These are phyloP conservation scores for Tetrahymena borealis DNA, from an alignment of 73 alveolate genomes.

Conservation along the genomic window DNA sequence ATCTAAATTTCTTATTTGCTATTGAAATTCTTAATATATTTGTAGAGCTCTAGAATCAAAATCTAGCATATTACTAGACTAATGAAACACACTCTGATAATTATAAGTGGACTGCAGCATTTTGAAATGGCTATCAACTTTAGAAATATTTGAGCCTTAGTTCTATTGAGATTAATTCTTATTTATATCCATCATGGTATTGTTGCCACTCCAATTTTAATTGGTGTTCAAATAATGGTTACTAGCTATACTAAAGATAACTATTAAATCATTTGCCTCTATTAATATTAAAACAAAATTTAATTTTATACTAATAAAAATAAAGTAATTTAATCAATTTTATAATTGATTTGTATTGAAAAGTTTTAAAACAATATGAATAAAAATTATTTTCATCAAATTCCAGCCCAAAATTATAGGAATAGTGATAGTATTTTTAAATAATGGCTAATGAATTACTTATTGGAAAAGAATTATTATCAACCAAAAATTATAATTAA, in stretches of 20 bases:
- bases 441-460: too few species aligned
- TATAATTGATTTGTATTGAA: too few species aligned
- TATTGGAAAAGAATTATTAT: not conserved
- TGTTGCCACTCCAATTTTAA: not conserved
- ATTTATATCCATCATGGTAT: not conserved
- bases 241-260: not conserved
- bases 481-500: not conserved
- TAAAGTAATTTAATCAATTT: too few species aligned
- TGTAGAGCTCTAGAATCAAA: not conserved
- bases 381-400: too few species aligned
- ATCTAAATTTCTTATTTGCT: not conserved
- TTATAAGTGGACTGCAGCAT: not conserved
- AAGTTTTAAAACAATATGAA: too few species aligned
- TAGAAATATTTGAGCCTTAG: not conserved
- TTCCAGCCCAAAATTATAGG: too few species aligned
- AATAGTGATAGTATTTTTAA: too few species aligned
- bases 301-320: too few species aligned
- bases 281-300: not conserved
- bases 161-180: not conserved
- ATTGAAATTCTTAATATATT: not conserved
- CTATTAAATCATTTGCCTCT: not conserved
- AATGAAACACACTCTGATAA: not conserved
- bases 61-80: not conserved
- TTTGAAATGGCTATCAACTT: not conserved
- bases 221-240: not conserved